Conservation (phyloP, 176 grass and related monocot genomes). For the Ananas comosus region DNA sequence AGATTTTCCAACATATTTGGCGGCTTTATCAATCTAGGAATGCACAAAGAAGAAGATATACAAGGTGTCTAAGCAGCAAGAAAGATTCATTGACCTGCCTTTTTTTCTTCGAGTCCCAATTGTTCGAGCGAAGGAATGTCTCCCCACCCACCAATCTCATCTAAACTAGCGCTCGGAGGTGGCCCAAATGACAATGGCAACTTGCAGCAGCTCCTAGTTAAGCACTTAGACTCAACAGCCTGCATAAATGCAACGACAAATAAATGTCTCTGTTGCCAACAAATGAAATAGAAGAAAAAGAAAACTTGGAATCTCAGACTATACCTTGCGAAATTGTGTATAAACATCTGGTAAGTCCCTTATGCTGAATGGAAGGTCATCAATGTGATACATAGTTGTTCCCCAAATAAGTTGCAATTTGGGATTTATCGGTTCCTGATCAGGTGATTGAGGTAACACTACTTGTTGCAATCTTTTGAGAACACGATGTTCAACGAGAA, state of each 20-base stretch:
- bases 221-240: slow-evolving; percentile 75
- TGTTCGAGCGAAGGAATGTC: slow-evolving; percentile 39
- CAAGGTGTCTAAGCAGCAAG: neutral
- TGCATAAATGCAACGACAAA: slow-evolving; percentile 4
- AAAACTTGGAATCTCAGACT: neutral
- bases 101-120: slow-evolving; percentile 39
- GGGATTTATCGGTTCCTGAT: slow-evolving; percentile 22
- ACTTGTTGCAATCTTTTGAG: slow-evolving; percentile 41
- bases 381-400: slow-evolving; percentile 70
- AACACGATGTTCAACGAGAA: slow-evolving; percentile 49
- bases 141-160: slow-evolving; percentile 56
- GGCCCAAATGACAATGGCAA: slow-evolving; percentile 50
- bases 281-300: neutral
- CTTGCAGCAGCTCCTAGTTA: slow-evolving; percentile 48
- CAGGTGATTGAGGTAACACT: slow-evolving; percentile 17
- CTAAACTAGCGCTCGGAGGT: slow-evolving; percentile 24
- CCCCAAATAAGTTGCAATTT: slow-evolving; percentile 85
- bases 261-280: neutral
- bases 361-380: slow-evolving; percentile 63
- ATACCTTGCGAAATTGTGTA: slow-evolving; percentile 84
- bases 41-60: neutral
- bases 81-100: slow-evolving; percentile 36
- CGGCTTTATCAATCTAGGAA: neutral
- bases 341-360: slow-evolving; percentile 71
- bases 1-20: too few relatives aligned